Base-by-base conservation (phyloP, 352 stramenopile species). In the Globisporangium abappressorium region DNA sequence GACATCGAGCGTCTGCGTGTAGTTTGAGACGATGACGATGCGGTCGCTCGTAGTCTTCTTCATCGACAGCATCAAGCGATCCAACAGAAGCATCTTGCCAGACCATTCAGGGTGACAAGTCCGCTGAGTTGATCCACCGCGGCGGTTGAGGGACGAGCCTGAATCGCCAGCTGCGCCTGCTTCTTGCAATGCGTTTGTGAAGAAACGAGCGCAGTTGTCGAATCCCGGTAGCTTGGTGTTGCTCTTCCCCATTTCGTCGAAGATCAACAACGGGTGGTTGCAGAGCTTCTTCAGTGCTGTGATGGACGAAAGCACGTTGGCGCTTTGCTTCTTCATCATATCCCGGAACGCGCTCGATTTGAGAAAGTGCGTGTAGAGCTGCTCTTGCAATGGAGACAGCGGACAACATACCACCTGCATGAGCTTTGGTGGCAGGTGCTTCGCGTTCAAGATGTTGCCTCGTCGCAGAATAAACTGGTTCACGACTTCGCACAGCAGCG, bases 21-120 rank as follows among this genome's bases (percentile, higher is more conserved):
- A 99, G 76, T 99, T 99, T 0, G 94, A 99, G 9, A 99, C 93
- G 65, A 99, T 98, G 22, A 99, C 97, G 72, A 99, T 99, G 36
- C 97, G 93, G 70, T 99, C 97, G 22, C 95, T 97, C 9, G 95
- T 97, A 22, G 86, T 90, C 53, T 93, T 97, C 33, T 91, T 84
- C 96, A 99, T 99, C 43, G 94, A 90, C 72, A 91, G 85, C 97
- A 99, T 99, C 15, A 99, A 85, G 14, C 93, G 79, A 68, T 97
- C 97, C 5, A 99, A 80, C 15, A 99, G 80, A 69, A 98, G 91
- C 86, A 96, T 92, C 62, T 96, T 96, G n/a, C 89, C 89, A 1
- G 89, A 96, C 87, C 87, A 95, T 47, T 93, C 84, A 22, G 89
- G 83, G 64, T 96, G 87, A 49, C 89, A 95, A 1, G 87, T 91